Evolutionary conservation across 1,284 basidiomycete species (phyloP).

Genomic region (Heterobasidion parviporum): DNA sequence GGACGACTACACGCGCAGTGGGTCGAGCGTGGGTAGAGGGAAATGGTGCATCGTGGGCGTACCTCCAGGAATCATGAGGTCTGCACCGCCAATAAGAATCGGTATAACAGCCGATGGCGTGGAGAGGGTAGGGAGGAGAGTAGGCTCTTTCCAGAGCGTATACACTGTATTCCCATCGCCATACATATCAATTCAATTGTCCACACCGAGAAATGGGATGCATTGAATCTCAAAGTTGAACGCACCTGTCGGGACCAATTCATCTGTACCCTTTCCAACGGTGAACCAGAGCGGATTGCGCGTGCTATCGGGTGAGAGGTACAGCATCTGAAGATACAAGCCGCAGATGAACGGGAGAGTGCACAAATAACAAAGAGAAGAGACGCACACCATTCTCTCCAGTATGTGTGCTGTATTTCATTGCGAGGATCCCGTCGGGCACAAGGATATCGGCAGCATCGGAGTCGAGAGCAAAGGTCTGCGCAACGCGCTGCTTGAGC

Average conservation of each 20-base stretch:
- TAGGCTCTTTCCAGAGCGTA: conserved; percentile 64
- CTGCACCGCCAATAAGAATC: conserved; percentile 60
- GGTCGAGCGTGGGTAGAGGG: too few relatives aligned
- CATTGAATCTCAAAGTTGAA: too few relatives aligned
- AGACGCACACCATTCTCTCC: conserved; percentile 54
- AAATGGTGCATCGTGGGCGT: conserved; percentile 16
- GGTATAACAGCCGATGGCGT: conserved; percentile 60
- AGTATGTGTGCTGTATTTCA: conserved; percentile 58
- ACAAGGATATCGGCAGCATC: conserved; percentile 58
- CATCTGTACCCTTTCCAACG: conserved; percentile 56
- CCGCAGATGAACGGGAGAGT: not conserved
- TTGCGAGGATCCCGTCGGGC: conserved; percentile 58
- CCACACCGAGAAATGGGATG: not conserved
- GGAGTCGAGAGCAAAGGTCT: conserved; percentile 35
- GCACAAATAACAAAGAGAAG: not conserved
- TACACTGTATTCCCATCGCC: conserved; percentile 34
- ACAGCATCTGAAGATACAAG: conserved; percentile 37
- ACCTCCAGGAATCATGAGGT: conserved; percentile 79
- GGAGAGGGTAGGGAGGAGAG: conserved; percentile 55
- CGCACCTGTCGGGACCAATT: conserved; percentile 62
- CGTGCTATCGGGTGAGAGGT: conserved; percentile 52
- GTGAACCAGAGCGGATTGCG: conserved; percentile 76
- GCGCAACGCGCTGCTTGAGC: conserved; percentile 49
- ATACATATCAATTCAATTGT: not conserved
- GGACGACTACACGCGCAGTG: not conserved